Evolutionary conservation across 2,329 filamentous ascomycete genomes (phyloP).

Genomic region (Ramularia collo-cygni): DNA sequence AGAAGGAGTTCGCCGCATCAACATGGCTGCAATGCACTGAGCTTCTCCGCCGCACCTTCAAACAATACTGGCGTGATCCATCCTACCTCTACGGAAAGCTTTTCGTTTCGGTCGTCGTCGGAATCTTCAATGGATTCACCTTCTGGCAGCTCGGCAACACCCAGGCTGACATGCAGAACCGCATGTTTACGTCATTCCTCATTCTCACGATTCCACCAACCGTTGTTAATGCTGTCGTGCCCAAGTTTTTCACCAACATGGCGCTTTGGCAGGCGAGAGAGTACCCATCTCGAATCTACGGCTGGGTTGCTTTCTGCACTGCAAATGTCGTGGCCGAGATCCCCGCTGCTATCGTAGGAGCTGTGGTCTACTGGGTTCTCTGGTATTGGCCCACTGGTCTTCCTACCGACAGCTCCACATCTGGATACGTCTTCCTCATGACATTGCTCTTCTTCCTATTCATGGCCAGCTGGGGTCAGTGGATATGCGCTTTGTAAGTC

Average conservation of each 20-base stretch:
- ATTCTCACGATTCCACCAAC: slow-evolving; percentile 56
- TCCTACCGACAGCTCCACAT: slow-evolving; percentile 55
- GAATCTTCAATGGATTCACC: slow-evolving; percentile 73
- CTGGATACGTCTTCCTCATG: slow-evolving; percentile 75
- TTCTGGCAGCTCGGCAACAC: slow-evolving; percentile 64
- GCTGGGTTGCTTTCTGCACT: slow-evolving; percentile 69
- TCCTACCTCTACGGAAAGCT: slow-evolving; percentile 72
- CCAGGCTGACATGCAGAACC: slow-evolving; percentile 64
- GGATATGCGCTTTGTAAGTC: slow-evolving; percentile 83
- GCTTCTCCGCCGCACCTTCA: slow-evolving; percentile 64
- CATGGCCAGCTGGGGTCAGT: slow-evolving; percentile 69
- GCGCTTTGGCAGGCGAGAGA: slow-evolving; percentile 68
- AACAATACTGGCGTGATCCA: slow-evolving; percentile 60
- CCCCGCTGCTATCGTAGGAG: slow-evolving; percentile 58
- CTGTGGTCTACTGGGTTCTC: slow-evolving; percentile 62
- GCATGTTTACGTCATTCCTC: slow-evolving; percentile 67
- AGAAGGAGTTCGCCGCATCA: slow-evolving; percentile 55
- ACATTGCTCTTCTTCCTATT: slow-evolving; percentile 71
- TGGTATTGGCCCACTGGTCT: slow-evolving; percentile 75
- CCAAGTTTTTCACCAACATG: slow-evolving; percentile 71
- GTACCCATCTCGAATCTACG: slow-evolving; percentile 67
- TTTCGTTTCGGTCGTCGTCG: slow-evolving; percentile 63
- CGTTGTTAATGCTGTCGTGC: slow-evolving; percentile 65
- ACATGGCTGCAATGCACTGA: slow-evolving; percentile 55
- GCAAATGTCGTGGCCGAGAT: slow-evolving; percentile 68